Evolutionary conservation across 805 yeast species (phyloP).

Genomic region (Candida mattraensis): DNA sequence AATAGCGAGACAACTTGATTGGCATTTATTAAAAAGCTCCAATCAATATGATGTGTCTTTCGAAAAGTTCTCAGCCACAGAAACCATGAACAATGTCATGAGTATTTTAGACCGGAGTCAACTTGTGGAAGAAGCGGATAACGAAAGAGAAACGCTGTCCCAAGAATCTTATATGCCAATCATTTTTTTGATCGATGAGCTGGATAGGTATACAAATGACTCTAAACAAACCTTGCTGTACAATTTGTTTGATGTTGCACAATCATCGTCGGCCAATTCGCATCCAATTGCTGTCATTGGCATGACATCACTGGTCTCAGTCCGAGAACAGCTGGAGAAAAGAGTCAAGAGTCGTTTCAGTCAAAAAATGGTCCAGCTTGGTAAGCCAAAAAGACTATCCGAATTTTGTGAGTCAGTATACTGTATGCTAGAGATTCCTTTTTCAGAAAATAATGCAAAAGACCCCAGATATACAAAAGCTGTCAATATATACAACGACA

Average conservation of each 20-base stretch:
- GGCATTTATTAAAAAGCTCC: conserved; percentile 22
- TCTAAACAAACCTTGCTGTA: conserved; percentile 82
- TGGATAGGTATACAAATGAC: conserved; percentile 73
- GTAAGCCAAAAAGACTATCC: conserved; percentile 47
- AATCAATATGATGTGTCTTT: conserved; percentile 11
- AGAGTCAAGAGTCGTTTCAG: conserved; percentile 89
- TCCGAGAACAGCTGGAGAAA: conserved; percentile 82
- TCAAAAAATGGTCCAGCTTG: conserved; percentile 67
- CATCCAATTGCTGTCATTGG: conserved; percentile 84
- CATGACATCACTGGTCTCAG: conserved; percentile 67
- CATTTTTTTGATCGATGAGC: conserved; percentile 79
- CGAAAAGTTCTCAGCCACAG: conserved; percentile 36
- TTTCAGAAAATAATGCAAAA: no score
- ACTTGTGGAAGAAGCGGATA: conserved; percentile 14
- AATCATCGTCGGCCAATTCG: conserved; percentile 39
- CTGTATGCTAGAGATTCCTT: conserved; percentile 14
- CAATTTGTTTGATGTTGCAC: conserved; percentile 85
- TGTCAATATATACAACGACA: conserved; percentile 31
- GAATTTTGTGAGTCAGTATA: conserved; percentile 51
- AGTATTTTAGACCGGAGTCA: conserved; percentile 46
- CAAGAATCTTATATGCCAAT: conserved; percentile 49
- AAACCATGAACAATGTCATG: conserved; percentile 60
- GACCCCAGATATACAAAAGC: no score
- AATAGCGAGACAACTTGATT: conserved; percentile 80
- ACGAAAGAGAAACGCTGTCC: conserved; percentile 7